Base-by-base conservation (phyloP, 2,329 filamentous ascomycete species). In the Neofusicoccum cordaticola region DNA sequence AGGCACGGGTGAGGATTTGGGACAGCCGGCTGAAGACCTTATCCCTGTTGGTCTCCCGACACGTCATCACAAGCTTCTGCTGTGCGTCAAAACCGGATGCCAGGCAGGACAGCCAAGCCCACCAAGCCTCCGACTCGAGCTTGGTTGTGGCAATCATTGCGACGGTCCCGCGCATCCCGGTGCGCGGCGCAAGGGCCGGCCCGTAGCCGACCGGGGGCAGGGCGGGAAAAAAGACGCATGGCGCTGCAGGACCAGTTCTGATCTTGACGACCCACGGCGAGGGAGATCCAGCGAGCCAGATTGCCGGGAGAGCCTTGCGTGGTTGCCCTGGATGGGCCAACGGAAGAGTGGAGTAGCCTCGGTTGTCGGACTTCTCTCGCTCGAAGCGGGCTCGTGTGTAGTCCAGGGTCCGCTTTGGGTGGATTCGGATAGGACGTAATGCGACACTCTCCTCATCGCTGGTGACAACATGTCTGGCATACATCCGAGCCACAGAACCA, bases 171-270 rank as follows among this genome's bases (percentile, higher is more conserved):
- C 15, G 56, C 56, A 44, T 47, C 56, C 42, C 41, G 56, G n/a
- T n/a, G 56, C 19, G 56, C 35, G 56, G 56, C 56, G 56, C 56
- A 47, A 60, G 56, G 61, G 41, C 41, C 61, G 56, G 56, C 56
- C 56, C 56, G 56, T 17, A 47, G n/a, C 42, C 56, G 56, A 47
- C 47, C 56, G 56, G 37, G 42, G 56, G 56, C 17, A 12, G 27
- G 31, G 15, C 34, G 31, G 22, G 22, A 35, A 37, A 60, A 60
- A 60, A 44, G 56, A 37, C 56, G 41, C 56, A 60, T 47, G 42
- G 56, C 56, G 31, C 31, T n/a, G 42, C 42, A 45, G 31, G 1
- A 4, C 6, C 17, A 13, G 11, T 37, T 47, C 41, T 17, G 37
- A 34, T 60, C 56, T 39, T 4, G 41, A 13, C 7, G 56, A 6